A percentile compares a stretch with the other conserved stretches of the same genome.
These are phyloP conservation scores for Exophiala alcalophila DNA, from an alignment of 2,329 filamentous ascomycete genomes.

Conservation along the genomic window DNA sequence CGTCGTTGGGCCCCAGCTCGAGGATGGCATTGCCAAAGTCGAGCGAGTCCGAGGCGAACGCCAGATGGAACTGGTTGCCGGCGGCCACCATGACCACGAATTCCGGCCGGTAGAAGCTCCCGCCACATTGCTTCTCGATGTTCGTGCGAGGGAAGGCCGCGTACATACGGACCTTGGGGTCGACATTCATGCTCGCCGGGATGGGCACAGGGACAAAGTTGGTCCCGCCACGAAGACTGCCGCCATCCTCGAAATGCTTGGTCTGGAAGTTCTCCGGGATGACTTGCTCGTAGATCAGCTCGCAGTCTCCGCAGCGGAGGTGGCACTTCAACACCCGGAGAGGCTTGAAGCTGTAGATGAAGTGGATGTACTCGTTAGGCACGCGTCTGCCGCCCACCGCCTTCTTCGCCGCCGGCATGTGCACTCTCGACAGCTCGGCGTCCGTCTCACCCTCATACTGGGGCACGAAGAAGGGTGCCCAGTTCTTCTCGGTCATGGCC, in stretches of 20 bases:
- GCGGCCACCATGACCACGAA: conserved; percentile 28
- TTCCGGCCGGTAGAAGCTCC: conserved; percentile 27
- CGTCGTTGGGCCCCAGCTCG: conserved; percentile 22
- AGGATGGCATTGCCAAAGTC: conserved; percentile 27
- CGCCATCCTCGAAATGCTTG: conserved; percentile 21
- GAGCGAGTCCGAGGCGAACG: conserved; percentile 28
- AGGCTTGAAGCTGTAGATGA: conserved; percentile 28
- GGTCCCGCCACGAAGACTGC: conserved; percentile 27
- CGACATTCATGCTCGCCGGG: conserved; percentile 20
- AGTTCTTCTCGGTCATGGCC: conserved; percentile 29
- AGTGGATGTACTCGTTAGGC: conserved; percentile 28
- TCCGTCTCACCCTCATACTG: conserved; percentile 10
- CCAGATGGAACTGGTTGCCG: conserved; percentile 27
- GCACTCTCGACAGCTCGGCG: conserved; percentile 9
- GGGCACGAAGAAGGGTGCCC: conserved; percentile 31
- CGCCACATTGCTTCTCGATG: conserved; percentile 22
- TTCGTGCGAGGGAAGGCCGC: conserved; percentile 29
- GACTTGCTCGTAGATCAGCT: conserved; percentile 24
- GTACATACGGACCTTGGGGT: conserved; percentile 21
- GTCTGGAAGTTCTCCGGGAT: conserved; percentile 19
- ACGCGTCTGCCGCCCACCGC: too few species aligned
- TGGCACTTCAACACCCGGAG: conserved; percentile 25
- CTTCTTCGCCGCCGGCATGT: conserved; percentile 9
- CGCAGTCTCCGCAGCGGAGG: conserved; percentile 23
- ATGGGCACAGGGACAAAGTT: conserved; percentile 29